Conservation (phyloP, 495 filamentous ascomycete species). For the Lichina pygmaea region DNA sequence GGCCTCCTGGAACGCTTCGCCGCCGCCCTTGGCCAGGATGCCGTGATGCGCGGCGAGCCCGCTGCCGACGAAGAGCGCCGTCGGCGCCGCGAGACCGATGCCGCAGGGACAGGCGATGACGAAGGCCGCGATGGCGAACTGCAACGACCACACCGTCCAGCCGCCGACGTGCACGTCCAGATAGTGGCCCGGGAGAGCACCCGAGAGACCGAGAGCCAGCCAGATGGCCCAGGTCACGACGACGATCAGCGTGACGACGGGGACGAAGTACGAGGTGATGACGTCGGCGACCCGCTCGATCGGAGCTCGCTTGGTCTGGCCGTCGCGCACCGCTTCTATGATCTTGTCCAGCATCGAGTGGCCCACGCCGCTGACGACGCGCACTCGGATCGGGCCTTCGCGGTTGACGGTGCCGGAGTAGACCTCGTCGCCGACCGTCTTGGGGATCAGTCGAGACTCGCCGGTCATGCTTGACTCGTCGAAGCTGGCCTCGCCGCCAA, state of each 20-base stretch:
- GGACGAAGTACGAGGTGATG: conserved; percentile 74
- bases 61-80: conserved; percentile 75
- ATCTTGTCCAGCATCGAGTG: conserved; percentile 83
- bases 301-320: conserved; percentile 65
- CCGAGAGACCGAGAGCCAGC: conserved; percentile 48
- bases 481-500: conserved; percentile 39
- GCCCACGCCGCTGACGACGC: conserved; percentile 42
- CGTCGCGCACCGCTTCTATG: conserved; percentile 69
- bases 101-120: conserved; percentile 90
- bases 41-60: conserved; percentile 71
- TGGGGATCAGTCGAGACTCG: conserved; percentile 54
- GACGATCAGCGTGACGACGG: conserved; percentile 54
- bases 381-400: conserved; percentile 37
- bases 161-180: conserved; percentile 39
- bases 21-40: conserved; percentile 84
- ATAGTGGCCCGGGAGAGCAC: conserved; percentile 35
- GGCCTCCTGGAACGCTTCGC: conserved; percentile 86
- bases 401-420: conserved; percentile 76
- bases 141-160: conserved; percentile 67
- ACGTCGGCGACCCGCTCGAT: conserved; percentile 66
- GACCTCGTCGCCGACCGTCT: conserved; percentile 40
- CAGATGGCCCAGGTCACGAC: conserved; percentile 65
- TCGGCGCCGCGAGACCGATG: conserved; percentile 74
- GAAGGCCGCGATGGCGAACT: conserved; percentile 87
- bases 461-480: conserved; percentile 83